phyloP scores from a whole-genome alignment of 768 basidiomycete genomes.

The Hypholoma fasciculare region DNA sequence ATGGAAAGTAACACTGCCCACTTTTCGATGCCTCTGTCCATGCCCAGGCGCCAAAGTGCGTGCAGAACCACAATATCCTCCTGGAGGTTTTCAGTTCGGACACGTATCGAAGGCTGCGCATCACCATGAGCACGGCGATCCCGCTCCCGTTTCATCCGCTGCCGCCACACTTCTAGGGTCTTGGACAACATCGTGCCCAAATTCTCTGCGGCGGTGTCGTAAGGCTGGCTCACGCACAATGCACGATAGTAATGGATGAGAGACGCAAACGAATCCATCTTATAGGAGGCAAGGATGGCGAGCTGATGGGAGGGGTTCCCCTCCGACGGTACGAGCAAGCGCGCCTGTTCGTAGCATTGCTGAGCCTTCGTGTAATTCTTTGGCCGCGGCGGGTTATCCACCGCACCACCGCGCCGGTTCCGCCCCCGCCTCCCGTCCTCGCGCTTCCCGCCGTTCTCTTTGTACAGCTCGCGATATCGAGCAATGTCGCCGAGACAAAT shows the following conservation, averaged over 20 bases:
- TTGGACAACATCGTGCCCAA: slow-evolving; percentile 70
- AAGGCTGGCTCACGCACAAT: slow-evolving; percentile 82
- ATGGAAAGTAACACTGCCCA: slow-evolving; percentile 31
- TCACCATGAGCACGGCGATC: slow-evolving; percentile 30
- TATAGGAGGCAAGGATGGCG: slow-evolving; percentile 87
- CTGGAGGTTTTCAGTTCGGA: slow-evolving; percentile 66
- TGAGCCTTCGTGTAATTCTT: slow-evolving; percentile 75
- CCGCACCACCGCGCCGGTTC: slow-evolving; percentile 49
- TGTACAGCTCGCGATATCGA: slow-evolving; percentile 90
- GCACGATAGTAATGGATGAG: slow-evolving; percentile 90
- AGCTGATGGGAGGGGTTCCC: slow-evolving; percentile 97
- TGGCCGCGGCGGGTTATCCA: slow-evolving; percentile 52
- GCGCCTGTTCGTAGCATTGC: slow-evolving; percentile 84
- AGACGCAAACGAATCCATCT: slow-evolving; percentile 78
- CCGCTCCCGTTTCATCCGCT: slow-evolving; percentile 40
- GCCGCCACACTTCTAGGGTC: slow-evolving; percentile 60
- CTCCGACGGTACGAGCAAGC: slow-evolving; percentile 78
- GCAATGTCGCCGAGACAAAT: slow-evolving; percentile 94
- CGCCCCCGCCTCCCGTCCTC: slow-evolving; percentile 56
- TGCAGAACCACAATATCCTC: slow-evolving; percentile 76
- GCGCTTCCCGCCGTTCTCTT: slow-evolving; percentile 64
- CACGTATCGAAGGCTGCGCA: slow-evolving; percentile 41
- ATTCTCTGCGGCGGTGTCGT: slow-evolving; percentile 87
- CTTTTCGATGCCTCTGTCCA: slow-evolving; percentile 59
- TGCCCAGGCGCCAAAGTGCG: slow-evolving; percentile 64